Evolutionary conservation across 2,329 filamentous ascomycete genomes (phyloP).

Genomic region (Arthrocladium fulminans): DNA sequence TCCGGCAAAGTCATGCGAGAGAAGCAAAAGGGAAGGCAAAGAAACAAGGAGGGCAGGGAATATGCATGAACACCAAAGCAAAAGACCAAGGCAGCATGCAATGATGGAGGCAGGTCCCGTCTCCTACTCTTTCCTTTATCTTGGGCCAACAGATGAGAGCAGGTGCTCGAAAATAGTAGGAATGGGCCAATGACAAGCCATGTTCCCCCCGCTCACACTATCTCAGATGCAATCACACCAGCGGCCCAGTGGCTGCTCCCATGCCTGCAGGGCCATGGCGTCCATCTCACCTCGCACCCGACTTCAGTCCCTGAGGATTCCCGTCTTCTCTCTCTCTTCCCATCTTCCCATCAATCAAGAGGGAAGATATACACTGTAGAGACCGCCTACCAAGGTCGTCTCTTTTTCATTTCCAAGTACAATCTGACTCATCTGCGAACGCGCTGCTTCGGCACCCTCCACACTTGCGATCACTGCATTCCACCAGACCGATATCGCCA

Average conservation of each 20-base stretch:
- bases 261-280: background rate
- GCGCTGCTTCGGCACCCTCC: slow-evolving; percentile 9
- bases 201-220: background rate
- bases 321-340: slow-evolving; percentile 12
- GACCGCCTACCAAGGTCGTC: slow-evolving; percentile 20
- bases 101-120: too few relatives aligned
- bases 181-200: background rate
- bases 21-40: background rate
- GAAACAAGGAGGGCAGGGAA: background rate
- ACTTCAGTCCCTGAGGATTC: slow-evolving; percentile 8
- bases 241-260: background rate
- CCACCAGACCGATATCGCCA: slow-evolving; percentile 10
- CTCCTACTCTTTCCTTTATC: background rate
- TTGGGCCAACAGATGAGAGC: background rate
- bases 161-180: background rate
- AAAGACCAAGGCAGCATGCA: background rate
- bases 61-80: slow-evolving; percentile 6
- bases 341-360: slow-evolving; percentile 19
- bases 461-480: slow-evolving; percentile 4
- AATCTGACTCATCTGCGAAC: slow-evolving; percentile 19
- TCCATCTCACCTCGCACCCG: background rate
- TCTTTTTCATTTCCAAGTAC: slow-evolving; percentile 13
- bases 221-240: background rate
- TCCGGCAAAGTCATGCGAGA: background rate
- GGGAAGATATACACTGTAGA: slow-evolving; percentile 21